Conservation (phyloP, 177 flowering plant genomes). For the Vitis hybrid region DNA sequence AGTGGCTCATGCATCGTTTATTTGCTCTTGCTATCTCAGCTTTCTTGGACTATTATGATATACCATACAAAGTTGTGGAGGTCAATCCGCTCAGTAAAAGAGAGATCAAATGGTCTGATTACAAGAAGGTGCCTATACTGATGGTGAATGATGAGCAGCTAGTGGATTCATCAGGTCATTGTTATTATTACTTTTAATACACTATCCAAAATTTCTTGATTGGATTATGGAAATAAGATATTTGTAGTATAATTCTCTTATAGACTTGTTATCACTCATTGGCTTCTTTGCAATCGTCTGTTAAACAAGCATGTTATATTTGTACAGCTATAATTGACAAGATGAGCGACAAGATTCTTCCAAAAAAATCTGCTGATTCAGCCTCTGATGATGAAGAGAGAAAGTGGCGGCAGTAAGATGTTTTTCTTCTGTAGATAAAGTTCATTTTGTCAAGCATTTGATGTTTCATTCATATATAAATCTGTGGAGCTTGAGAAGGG, state of each 20-base stretch:
- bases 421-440: not conserved
- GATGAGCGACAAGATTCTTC: conserved; percentile 44
- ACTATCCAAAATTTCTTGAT: not conserved
- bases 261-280: not conserved
- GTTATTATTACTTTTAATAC: not conserved
- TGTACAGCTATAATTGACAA: conserved; percentile 72
- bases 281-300: not conserved
- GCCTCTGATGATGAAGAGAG: conserved; percentile 58
- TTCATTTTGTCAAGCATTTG: too few relatives aligned
- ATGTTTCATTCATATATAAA: too few relatives aligned
- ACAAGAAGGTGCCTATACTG: conserved; percentile 93
- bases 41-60: conserved; percentile 80
- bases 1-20: not conserved
- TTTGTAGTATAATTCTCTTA: not conserved
- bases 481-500: too few relatives aligned
- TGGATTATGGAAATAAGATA: not conserved
- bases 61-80: conserved; percentile 92
- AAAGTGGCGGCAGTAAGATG: conserved; percentile 72
- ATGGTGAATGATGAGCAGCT: conserved; percentile 79
- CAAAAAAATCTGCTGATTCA: conserved; percentile 18
- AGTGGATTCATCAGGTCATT: conserved; percentile 87
- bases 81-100: conserved; percentile 92
- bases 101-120: conserved; percentile 96
- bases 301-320: not conserved
- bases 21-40: conserved; percentile 41